Base-by-base conservation (phyloP, 768 basidiomycete species). In the Lentinula detonsa region DNA sequence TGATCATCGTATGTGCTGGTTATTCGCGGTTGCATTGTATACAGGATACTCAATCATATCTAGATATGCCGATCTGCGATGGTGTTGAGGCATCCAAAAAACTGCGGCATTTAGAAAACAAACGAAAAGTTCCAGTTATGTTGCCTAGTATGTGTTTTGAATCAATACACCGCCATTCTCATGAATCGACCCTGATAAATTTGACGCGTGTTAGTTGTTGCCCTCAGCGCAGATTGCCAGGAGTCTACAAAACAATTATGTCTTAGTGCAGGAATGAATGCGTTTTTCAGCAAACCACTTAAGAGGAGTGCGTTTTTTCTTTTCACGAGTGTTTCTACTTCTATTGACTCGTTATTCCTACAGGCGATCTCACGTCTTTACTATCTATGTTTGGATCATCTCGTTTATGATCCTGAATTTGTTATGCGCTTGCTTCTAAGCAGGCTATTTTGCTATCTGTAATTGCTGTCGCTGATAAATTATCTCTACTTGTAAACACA, bases 1-100 rank as follows among this genome's bases (percentile, higher is more conserved):
- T 65, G 88, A 91, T 65, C 88, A 91, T 69, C 88, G 87, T 88
- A 65, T 69, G 84, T 37, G 50, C 45, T 33, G 23, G 33, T 35
- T 21, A 49, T 23, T 7, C 39, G 21, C 8, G 7, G 5, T 35
- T 2, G 43, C 51, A 63, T 42, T 28, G 28, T 28, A 28, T 28
- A 1, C 28, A 62, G 37, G 16, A 4, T 45, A 8, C 28, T 23
- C 10, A 23, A 43, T 8, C 37, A 43, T 18, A 18, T n/a, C 5
- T 54, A 89, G 88, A 90, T 65, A 90, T 90, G 88, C 88, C 88
- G 2, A 76, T 90, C 54, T 88, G 86, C 63, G 88, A 90, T 66
- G 88, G 88, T 5, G 87, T 90, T 4, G 87, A 89, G 65, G 88
- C 88, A 6, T 79, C 85, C 34, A 88, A 88, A 69, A 79, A 83